Evolutionary conservation across 148 eudicot species (phyloP), one percentile per base, ranked within the genome.

Genomic region (Amaranthus palmeri): DNA sequence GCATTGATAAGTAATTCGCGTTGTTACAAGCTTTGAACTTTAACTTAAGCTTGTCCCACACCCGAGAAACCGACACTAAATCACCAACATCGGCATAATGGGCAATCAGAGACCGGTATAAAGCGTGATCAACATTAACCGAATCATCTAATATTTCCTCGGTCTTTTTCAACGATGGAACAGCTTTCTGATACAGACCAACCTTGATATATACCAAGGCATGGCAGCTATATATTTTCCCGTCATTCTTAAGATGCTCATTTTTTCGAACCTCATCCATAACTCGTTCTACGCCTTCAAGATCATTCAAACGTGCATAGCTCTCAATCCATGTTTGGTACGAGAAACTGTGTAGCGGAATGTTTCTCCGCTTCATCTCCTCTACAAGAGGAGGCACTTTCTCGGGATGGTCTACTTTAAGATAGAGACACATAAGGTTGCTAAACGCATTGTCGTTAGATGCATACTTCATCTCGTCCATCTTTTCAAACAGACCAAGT

Each of bases 301-400:
- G 75, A 74, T 93, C 87, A 65, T 79, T 77, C 48, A 87, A 59
- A n/a, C 59, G 53, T 4, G 83, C 81, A 76, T 67, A 83, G 78
- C 92, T 86, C 52, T 83, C 85, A 60, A 93, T 71, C 87, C 84
- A 76, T 49, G 84, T 49, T 56, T 74, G 74, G 76, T 85, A 88
- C 42, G 95, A 62, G 77, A 73, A 63, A 43, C 65, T 53, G 54
- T 41, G 62, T 5, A 70, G 65, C 5, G 70, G 69, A 25, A 90
- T 78, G 68, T 85, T 85, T 78, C 83, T 85, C 44, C 75, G 63
- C 76, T 84, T 87, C 96, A 93, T 90, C 81, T 86, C 90, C 73
- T 85, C 70, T 6, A 81, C 65, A 40, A 90, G 75, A 44, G 70
- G 64, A 61, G 82, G 82, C 72, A 88, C 91, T 72, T 85, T 87